These are phyloP conservation scores for Hypoxylon intermedium DNA, from an alignment of 495 filamentous ascomycete species.

Conservation along the genomic window DNA sequence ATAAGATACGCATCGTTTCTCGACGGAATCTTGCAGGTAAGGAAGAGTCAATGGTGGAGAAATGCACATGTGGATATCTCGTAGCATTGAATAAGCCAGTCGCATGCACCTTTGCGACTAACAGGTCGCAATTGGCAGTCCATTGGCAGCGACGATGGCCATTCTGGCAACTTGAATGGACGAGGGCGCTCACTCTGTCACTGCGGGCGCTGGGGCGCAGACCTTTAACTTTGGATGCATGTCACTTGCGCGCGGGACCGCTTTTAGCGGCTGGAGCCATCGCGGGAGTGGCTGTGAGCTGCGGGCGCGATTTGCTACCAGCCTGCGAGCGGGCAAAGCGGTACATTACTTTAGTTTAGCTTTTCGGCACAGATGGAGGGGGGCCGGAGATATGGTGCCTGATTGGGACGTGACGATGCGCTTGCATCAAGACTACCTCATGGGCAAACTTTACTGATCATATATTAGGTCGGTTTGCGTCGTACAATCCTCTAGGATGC, in stretches of 20 bases:
- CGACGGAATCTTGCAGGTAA: background rate
- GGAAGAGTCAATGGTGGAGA: conserved; percentile 22
- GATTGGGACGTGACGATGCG: conserved; percentile 18
- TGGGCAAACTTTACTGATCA: too few species aligned
- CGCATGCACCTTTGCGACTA: conserved; percentile 9
- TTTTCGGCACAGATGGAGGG: conserved; percentile 19
- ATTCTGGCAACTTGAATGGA: background rate
- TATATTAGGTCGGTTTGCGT: too few species aligned
- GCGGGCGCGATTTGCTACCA: conserved; percentile 1
- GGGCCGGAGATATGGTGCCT: conserved; percentile 29
- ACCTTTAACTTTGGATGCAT: conserved; percentile 9
- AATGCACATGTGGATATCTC: too few species aligned
- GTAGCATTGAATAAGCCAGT: conserved; percentile 9
- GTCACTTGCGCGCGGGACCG: conserved; percentile 25
- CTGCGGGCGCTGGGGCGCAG: too few species aligned
- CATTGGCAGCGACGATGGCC: conserved; percentile 2
- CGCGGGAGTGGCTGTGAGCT: conserved; percentile 27
- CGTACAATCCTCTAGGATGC: too few species aligned
- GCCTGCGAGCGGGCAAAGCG: background rate
- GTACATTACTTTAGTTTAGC: background rate
- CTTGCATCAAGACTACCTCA: too few species aligned
- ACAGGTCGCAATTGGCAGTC: too few species aligned
- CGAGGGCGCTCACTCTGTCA: conserved; percentile 1
- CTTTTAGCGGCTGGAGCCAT: conserved; percentile 34
- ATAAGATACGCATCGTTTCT: too few species aligned